Evolutionary conservation across 768 basidiomycete genomes (phyloP), one percentile per base, ranked within the genome.

Genomic region (Rhodotorula graminis): DNA sequence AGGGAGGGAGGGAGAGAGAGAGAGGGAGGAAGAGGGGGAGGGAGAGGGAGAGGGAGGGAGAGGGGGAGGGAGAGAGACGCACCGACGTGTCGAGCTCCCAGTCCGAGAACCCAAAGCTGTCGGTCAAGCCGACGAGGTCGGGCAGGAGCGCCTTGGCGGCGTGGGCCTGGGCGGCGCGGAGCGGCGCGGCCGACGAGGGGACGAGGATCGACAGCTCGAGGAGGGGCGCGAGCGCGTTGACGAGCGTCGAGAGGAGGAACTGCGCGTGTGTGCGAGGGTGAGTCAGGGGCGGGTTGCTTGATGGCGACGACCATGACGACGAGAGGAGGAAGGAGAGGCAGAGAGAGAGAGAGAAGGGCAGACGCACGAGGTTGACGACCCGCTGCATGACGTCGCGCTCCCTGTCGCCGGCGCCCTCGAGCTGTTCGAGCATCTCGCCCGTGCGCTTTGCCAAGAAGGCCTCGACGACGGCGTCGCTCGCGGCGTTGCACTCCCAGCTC

Each of bases 91-190:
- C 85, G 27, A 91, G 81, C 64, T 89, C 86, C 87, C 88, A 91
- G 76, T 91, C 89, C 0, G 86, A 84, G 75, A 89, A 89, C 0
- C 86, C 88, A 78, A 91, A 90, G 7, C 88, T 86, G 78, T 91
- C 90, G 11, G 84, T 87, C 65, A 91, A 81, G 0, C 87, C 88
- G 65, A 91, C 86, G 11, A 85, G 85, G 69, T 91, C 84, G 0
- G 88, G 87, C 0, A 90, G 79, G 19, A 91, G 50, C 9, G 23
- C 25, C 25, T 73, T 18, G 6, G 2, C 33, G 60, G 47, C n/a
- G 67, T 55, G 8, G 58, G 25, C 6, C 3, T 2, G 49, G 61
- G 57, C 19, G 71, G 29, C 37, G 65, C 57, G 31, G 10, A 47
- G 46, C 5, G 47, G n/a, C 18, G 61, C 23, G 1, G 74, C 27